A percentile compares a stretch with the other conserved stretches of the same genome.
These are phyloP conservation scores for Phaffomyces antillensis DNA, from an alignment of 805 yeast species.

Conservation along the genomic window DNA sequence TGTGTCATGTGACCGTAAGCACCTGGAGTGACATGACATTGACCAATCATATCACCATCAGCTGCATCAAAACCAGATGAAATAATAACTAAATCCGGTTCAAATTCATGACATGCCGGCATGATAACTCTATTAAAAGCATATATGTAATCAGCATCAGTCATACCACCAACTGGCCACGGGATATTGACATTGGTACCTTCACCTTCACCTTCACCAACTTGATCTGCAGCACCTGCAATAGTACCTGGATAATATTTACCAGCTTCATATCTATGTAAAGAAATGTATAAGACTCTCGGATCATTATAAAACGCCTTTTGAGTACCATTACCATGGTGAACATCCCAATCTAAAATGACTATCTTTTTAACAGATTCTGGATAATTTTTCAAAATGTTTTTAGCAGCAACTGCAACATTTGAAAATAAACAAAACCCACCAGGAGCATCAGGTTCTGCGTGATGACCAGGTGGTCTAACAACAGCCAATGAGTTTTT, in stretches of 20 bases:
- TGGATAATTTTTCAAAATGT: constrained; percentile 74
- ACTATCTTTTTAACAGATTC: constrained; percentile 80
- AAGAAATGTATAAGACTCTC: constrained; percentile 80
- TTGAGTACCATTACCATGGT: constrained; percentile 98
- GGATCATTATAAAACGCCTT: constrained; percentile 86
- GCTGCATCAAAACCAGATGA: constrained; percentile 99
- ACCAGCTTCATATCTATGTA: constrained; percentile 90
- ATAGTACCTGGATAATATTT: constrained; percentile 90
- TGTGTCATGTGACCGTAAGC: constrained; percentile 97
- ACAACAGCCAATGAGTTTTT: constrained; percentile 91
- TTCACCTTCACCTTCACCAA: constrained; percentile 80
- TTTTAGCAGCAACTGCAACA: constrained; percentile 94
- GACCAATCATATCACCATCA: constrained; percentile 95
- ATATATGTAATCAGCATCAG: constrained; percentile 91
- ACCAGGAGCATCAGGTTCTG: constrained; percentile 95
- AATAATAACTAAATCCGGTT: constrained; percentile 87
- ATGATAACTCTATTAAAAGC: constrained; percentile 81
- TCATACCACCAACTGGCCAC: constrained; percentile 88
- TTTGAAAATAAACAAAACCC: constrained; percentile 95
- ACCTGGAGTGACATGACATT: constrained; percentile 90
- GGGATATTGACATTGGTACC: constrained; percentile 90
- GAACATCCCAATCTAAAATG: constrained; percentile 96
- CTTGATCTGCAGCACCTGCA: constrained; percentile 73
- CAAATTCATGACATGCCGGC: constrained; percentile 84
- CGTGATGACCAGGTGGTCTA: constrained; percentile 99